Evolutionary conservation across 306 rosid species (phyloP).

Genomic region (Senna siamea): DNA sequence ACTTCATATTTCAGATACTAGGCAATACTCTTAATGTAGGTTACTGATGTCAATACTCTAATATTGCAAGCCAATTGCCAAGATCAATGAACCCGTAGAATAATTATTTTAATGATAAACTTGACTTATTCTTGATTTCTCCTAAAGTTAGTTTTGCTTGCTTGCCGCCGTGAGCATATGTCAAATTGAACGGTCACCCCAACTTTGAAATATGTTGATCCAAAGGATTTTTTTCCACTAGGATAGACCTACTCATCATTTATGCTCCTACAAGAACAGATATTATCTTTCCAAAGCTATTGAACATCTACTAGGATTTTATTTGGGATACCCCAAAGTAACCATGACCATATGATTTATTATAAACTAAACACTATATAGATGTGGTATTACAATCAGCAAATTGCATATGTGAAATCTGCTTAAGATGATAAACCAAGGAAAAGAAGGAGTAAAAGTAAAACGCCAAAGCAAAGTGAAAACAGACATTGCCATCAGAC

Average conservation of each 20-base stretch:
- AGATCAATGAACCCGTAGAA: not conserved
- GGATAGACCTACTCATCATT: conserved; percentile 1
- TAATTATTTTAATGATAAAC: not conserved
- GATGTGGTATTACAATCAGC: not conserved
- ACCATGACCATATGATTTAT: not conserved
- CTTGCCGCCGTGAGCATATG: not conserved
- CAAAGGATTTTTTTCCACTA: not conserved
- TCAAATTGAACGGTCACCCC: not conserved
- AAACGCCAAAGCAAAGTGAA: not conserved
- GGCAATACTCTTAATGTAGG: not conserved
- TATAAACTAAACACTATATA: not conserved
- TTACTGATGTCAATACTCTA: conserved; percentile 4
- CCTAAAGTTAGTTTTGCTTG: not conserved
- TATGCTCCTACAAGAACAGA: not conserved
- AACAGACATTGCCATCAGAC: not conserved
- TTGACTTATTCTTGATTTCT: not conserved
- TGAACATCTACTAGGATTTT: not conserved
- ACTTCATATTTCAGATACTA: not conserved
- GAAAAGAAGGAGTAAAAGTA: conserved; percentile 11
- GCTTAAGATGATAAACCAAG: conserved; percentile 1
- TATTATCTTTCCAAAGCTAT: not conserved
- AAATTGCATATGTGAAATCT: not conserved
- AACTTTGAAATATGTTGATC: not conserved
- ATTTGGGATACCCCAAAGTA: not conserved
- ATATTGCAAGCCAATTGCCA: not conserved